Evolutionary conservation across 108 stramenopile species (phyloP).

Genomic region (Bacterosira constricta): DNA sequence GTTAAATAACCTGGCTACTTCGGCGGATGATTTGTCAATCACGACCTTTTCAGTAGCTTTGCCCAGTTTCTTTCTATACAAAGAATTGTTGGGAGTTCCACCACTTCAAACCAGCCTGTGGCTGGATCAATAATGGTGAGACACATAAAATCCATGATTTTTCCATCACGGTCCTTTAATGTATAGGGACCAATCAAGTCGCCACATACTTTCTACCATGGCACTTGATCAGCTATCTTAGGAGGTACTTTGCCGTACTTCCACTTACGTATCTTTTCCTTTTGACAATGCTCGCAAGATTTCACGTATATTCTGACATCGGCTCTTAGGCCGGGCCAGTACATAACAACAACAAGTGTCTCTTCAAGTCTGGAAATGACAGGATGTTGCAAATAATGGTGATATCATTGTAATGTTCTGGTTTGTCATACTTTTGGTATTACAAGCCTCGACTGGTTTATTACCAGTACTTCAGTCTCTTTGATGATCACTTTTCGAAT

Average conservation of each 20-base stretch:
- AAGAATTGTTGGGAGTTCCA: too few species aligned
- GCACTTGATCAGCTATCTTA: conserved; percentile 15
- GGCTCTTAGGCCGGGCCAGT: conserved; percentile 30
- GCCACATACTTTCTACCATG: conserved; percentile 40
- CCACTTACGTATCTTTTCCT: conserved; percentile 1
- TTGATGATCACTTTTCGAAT: too few species aligned
- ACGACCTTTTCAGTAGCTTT: too few species aligned
- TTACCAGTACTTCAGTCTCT: too few species aligned
- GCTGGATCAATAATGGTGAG: conserved; percentile 54
- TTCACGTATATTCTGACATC: conserved; percentile 22
- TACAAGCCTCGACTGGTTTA: too few species aligned
- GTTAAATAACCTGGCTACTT: conserved; percentile 17
- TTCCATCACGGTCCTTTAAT: conserved; percentile 26
- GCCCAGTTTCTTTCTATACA: too few species aligned
- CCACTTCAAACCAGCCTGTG: conserved; percentile 56
- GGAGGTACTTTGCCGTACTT: conserved; percentile 49
- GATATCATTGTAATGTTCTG: conserved; percentile 17
- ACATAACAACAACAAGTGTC: conserved; percentile 15
- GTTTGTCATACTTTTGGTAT: conserved; percentile 18
- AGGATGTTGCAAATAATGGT: conserved; percentile 33
- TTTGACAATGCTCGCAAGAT: conserved; percentile 28
- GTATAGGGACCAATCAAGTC: conserved; percentile 55
- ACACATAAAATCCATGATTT: conserved; percentile 34
- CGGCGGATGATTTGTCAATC: conserved; percentile 24
- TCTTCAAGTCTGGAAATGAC: conserved; percentile 8